Base-by-base conservation (phyloP, 179 eudicot genomes). In the Beta corolliflora region DNA sequence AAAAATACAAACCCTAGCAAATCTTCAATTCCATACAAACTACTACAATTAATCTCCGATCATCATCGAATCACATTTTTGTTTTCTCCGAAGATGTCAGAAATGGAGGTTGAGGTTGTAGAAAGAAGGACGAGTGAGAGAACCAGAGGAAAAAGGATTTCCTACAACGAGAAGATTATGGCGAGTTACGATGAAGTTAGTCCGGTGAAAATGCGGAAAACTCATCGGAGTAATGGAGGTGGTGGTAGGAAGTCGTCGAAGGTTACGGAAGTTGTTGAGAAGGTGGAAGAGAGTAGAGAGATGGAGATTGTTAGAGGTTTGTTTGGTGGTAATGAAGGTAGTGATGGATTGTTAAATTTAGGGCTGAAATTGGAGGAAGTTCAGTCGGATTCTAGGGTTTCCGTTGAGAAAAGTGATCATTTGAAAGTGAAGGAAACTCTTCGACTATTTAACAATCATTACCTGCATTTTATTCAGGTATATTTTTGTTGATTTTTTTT, bases 391-490 rank as follows among this genome's bases (percentile, higher is more conserved):
- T 36, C 41, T 36, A 36, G 41, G 79, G 64, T 9, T 56, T 82
- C 31, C 41, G 77, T 48, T 12, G 93, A 84, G 79, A 90, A 85
- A 58, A 90, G 94, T 78, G 88, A 80, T 3, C 82, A 78, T 63
- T 83, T 88, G 3, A 84, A 67, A 46, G 96, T 92, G 0, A 91
- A 87, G 8, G 88, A 89, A 68, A 87, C 94, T 0, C 77, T 92
- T 1, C 71, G 94, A 82, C 53, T 46, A 1, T 91, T 92, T 56
- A 89, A 89, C 83, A 87, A 80, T 21, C 79, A 88, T 21, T 93
- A 89, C 41, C 87, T 93, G 54, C 91, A 90, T 66, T 88, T 87
- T 75, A 77, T 92, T 67, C 96, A 93, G 92, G 97, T 93, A 19
- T 2, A 7, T 75, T 4, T 56, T n/a, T 36, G 75, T 56, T 3